Evolutionary conservation across 805 yeast species (phyloP), one percentile per base, ranked within the genome.

Genomic region (Priceomyces fermenticarens): DNA sequence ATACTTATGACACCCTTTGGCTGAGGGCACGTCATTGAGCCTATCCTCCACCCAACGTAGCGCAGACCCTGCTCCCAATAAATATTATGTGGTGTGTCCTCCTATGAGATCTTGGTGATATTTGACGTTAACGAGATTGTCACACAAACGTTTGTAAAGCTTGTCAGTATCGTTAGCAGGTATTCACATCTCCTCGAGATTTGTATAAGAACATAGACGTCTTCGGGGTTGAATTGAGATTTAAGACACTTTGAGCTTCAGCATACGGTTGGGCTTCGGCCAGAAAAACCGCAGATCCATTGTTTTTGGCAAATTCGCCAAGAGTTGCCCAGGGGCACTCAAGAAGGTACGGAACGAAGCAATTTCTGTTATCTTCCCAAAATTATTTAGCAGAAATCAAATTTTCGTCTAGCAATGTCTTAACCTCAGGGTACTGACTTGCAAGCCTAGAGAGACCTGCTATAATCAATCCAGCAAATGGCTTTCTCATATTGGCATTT

Each of bases 121-220:
- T 39, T 60, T 63, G 14, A 57, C 40, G 3, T 61, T 53, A n/a
- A 54, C 48, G 2, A 62, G 62, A 46, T 51, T 40, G 4, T 45
- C 49, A 39, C 66, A 60, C 51, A 54, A 60, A 20, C 48, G 47
- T 3, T 56, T 45, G 42, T 49, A 58, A 4, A 45, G 20, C n/a
- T 39, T 31, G 5, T 49, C 42, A 7, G 44, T 15, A 11, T 35
- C 42, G 8, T 34, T 35, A 20, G 35, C 32, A 13, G 63, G 64
- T 13, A 9, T 58, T 45, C 17, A 47, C 49, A 37, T 60, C 63
- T 4, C 43, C 36, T 6, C 29, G 16, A 2, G 58, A 60, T 26
- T 59, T 62, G 36, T 45, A 57, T 1, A 55, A 42, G 34, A 54
- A 58, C 8, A 59, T 17, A 2, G 63, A 64, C n/a, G n/a, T n/a